These are phyloP conservation scores for Aspergillus neoniger DNA, from an alignment of 2,329 filamentous ascomycete species.

Conservation along the genomic window DNA sequence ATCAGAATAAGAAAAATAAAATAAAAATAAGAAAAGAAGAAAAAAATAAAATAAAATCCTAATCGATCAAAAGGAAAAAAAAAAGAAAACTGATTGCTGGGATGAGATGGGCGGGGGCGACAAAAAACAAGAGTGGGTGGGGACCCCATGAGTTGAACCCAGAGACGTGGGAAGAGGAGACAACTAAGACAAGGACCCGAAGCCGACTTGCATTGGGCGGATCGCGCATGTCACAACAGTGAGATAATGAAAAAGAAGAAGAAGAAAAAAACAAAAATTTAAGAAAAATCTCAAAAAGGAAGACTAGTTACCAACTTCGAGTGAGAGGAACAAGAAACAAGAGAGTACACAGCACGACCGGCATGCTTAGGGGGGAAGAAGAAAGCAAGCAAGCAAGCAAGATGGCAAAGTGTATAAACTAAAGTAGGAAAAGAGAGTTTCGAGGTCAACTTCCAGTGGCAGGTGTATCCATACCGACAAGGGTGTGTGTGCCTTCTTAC, in stretches of 20 bases:
- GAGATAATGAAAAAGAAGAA: too few relatives aligned
- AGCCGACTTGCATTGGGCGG: not conserved
- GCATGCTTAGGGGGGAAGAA: not conserved
- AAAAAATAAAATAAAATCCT: not conserved
- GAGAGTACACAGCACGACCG: not conserved
- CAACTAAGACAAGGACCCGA: slow-evolving; percentile 1
- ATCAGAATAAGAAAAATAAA: not conserved
- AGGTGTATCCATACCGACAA: not conserved
- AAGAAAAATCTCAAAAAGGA: too few relatives aligned
- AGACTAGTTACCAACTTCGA: too few relatives aligned
- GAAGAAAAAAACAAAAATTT: too few relatives aligned
- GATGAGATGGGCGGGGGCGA: not conserved
- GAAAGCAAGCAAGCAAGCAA: not conserved
- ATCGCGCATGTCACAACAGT: not conserved
- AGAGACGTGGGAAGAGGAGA: slow-evolving; percentile 10
- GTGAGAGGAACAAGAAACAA: too few relatives aligned
- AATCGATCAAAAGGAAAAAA: slow-evolving; percentile 1
- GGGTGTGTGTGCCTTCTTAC: not conserved
- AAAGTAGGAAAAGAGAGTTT: not conserved
- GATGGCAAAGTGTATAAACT: not conserved
- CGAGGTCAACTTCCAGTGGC: not conserved
- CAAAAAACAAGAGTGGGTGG: not conserved
- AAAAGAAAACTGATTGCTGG: not conserved
- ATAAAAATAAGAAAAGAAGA: not conserved
- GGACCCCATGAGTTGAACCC: slow-evolving; percentile 12